Base-by-base conservation (phyloP, 208 protist species). In the Acanthamoeba sp. region DNA sequence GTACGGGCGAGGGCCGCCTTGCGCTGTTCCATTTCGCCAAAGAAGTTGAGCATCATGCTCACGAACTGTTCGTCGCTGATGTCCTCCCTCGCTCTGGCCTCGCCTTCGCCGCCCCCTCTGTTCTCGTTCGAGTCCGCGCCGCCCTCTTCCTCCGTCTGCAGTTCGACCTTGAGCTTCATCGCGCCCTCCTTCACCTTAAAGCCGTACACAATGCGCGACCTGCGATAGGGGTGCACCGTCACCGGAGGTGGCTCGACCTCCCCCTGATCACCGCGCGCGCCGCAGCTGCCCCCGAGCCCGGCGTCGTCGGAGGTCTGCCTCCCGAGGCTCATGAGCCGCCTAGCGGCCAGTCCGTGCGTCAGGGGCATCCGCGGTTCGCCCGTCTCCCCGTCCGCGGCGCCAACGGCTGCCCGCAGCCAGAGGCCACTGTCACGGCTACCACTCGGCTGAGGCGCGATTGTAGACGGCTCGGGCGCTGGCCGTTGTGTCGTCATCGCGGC, bases 21-120 rank as follows among this genome's bases (percentile, higher is more conserved):
- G 34, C 71, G 71, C 71, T 48, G 18, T 22, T 80, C 71, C 71
- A 80, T 80, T 36, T 80, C 71, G 7, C 71, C 71, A 18, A 80
- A 80, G 71, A 80, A 80, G 32, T 48, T 22, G 32, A 80, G 32
- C 71, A 80, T 80, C 71, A 80, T 80, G 71, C 40, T 48, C 71
- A 80, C 71, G 71, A 80, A 80, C 40, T 80, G 71, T 29, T 80
- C 71, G 71, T 80, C 71, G 40, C 27, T 50, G 34, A 80, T 42
- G 34, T 80, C 71, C 40, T 42, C 34, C 32, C 48, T 34, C 36
- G 18, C 3, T 48, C 64, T 20, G 20, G 9, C 64, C 14, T 22
- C 52, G 50, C 14, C 42, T 48, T 10, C 42, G 45, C 45, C 45
- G 45, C 45, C 45, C 14, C 45, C 2, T 9, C n/a, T n/a, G n/a